Evolutionary conservation across 371 early-diverging fungal species (phyloP).

Genomic region (Enterocytospora artemiae): DNA sequence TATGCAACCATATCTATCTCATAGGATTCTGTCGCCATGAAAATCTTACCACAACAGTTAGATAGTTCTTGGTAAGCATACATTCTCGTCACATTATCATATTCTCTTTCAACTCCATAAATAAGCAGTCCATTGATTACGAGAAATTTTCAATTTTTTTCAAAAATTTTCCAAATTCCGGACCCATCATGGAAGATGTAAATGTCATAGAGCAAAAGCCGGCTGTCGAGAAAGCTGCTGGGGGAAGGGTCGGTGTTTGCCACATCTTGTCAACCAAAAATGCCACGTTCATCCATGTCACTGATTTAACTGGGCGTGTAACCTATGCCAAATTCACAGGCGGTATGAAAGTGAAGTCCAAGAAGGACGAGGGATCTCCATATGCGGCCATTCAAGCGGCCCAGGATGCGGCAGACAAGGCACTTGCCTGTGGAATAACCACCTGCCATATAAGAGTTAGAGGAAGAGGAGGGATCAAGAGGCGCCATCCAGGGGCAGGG

Average conservation of each 20-base stretch:
- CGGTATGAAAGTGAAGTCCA: constrained; percentile 99
- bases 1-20: too few species aligned
- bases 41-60: too few species aligned
- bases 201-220: background rate
- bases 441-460: constrained; percentile 98
- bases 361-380: constrained; percentile 99
- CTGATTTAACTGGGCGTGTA: constrained; percentile 98
- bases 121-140: background rate
- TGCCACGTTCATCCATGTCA: constrained; percentile 97
- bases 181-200: too few species aligned
- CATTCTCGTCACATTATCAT: too few species aligned
- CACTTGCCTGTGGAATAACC: constrained; percentile 96
- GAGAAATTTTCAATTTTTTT: background rate
- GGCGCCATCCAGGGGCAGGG: constrained; percentile 97
- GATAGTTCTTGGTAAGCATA: too few species aligned
- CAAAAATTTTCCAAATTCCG: constrained; percentile 1
- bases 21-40: too few species aligned
- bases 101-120: background rate
- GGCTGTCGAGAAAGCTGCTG: constrained; percentile 1
- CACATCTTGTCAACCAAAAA: constrained; percentile 99
- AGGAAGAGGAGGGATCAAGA: constrained; percentile 97
- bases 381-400: constrained; percentile 99
- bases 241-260: constrained; percentile 76
- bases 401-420: constrained; percentile 92
- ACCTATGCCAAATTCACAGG: constrained; percentile 97